Evolutionary conservation across 2,329 filamentous ascomycete genomes (phyloP).

Genomic region (Zelopaecilomyces penicillatus): DNA sequence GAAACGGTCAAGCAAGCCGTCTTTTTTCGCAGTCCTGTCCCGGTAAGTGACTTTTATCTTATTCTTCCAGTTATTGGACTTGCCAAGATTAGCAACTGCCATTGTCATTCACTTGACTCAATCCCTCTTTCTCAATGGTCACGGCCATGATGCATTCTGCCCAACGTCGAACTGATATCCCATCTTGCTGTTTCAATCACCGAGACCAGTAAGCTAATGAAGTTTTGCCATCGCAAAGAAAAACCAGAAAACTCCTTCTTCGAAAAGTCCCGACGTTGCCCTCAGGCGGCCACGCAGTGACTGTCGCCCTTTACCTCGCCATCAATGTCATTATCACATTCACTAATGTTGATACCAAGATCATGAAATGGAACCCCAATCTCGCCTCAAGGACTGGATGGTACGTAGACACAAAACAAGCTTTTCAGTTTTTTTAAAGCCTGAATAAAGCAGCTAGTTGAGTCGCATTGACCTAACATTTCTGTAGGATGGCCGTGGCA

Average conservation of each 20-base stretch:
- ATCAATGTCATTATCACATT: slow-evolving; percentile 28
- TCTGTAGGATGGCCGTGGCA: slow-evolving; percentile 27
- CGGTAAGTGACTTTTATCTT: slow-evolving; percentile 4
- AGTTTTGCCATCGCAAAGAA: slow-evolving; percentile 12
- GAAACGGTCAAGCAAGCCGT: not conserved
- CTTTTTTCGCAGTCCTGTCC: slow-evolving; percentile 1
- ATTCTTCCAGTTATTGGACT: not conserved
- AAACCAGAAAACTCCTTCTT: slow-evolving; percentile 18
- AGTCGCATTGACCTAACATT: not conserved
- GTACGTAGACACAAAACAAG: slow-evolving; percentile 15
- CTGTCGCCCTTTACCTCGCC: slow-evolving; percentile 21
- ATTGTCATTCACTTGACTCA: too few relatives aligned
- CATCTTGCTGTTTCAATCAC: too few relatives aligned
- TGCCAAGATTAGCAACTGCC: not conserved
- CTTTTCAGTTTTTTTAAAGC: not conserved
- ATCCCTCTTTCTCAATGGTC: too few relatives aligned
- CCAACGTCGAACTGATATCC: too few relatives aligned
- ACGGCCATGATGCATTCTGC: too few relatives aligned
- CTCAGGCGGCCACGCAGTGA: slow-evolving; percentile 23
- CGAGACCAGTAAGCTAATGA: too few relatives aligned
- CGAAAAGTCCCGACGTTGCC: slow-evolving; percentile 19
- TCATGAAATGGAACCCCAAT: slow-evolving; percentile 22
- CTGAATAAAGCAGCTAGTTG: not conserved
- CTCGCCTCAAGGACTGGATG: slow-evolving; percentile 31
- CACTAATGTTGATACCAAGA: slow-evolving; percentile 23